These are phyloP conservation scores for Mycena amicta DNA, from an alignment of 768 basidiomycete species.

Conservation along the genomic window DNA sequence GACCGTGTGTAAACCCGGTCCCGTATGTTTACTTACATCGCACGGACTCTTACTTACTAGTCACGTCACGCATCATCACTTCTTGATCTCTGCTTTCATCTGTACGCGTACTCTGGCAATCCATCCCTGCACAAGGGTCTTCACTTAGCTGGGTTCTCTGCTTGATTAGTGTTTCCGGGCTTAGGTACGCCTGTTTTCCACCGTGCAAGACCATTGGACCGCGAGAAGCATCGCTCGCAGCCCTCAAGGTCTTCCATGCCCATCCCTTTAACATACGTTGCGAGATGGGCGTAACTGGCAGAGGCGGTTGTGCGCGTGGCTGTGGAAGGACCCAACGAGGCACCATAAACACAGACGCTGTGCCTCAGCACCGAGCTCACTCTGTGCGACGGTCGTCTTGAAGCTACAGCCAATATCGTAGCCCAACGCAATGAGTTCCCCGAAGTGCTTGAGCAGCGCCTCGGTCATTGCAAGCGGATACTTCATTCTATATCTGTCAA, in stretches of 20 bases:
- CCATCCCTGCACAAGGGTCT: too few relatives aligned
- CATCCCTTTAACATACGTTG: conserved; percentile 11
- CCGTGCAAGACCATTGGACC: conserved; percentile 7
- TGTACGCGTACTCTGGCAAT: too few relatives aligned
- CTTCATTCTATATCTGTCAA: conserved; percentile 8
- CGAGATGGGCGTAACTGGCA: conserved; percentile 17
- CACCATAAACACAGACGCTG: neutral
- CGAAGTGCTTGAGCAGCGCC: conserved; percentile 4
- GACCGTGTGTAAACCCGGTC: too few relatives aligned
- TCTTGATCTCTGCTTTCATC: too few relatives aligned
- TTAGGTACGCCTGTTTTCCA: too few relatives aligned
- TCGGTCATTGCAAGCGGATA: conserved; percentile 9
- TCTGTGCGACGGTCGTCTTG: conserved; percentile 5
- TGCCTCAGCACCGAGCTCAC: conserved; percentile 1
- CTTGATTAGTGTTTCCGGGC: too few relatives aligned
- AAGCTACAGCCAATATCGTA: conserved; percentile 24
- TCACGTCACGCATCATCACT: too few relatives aligned
- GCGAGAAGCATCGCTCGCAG: conserved; percentile 15
- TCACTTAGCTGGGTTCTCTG: too few relatives aligned
- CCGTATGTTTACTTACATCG: too few relatives aligned
- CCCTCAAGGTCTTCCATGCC: conserved; percentile 19
- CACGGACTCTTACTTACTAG: too few relatives aligned
- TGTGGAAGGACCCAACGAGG: conserved; percentile 12
- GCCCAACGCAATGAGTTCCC: neutral
- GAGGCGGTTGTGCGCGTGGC: conserved; percentile 11